Evolutionary conservation across 2,329 filamentous ascomycete species (phyloP).

Genomic region (Zasmidium citrigriseum): DNA sequence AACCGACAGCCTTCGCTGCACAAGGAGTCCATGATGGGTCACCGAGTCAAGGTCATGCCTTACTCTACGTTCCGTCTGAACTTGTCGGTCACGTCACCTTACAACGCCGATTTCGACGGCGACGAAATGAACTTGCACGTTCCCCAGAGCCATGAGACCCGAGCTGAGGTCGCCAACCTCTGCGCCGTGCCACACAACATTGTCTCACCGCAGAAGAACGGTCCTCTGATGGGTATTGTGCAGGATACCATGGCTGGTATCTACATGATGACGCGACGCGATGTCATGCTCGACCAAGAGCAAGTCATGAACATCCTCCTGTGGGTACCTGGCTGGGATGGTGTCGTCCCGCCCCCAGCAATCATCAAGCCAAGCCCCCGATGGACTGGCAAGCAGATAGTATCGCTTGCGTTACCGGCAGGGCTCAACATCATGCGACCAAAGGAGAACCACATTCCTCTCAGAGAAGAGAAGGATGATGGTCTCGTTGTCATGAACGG

Average conservation of each 20-base stretch:
- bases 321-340: constrained; percentile 98
- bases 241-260: constrained; percentile 95
- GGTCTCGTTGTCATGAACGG: constrained; percentile 79
- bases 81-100: constrained; percentile 93
- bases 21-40: constrained; percentile 99
- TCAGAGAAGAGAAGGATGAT: constrained; percentile 54
- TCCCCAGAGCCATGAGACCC: constrained; percentile 93
- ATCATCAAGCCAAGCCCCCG: constrained; percentile 88
- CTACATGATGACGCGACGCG: constrained; percentile 93
- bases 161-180: constrained; percentile 89
- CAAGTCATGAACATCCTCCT: constrained; percentile 96
- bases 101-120: constrained; percentile 99
- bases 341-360: constrained; percentile 87
- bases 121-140: constrained; percentile 99
- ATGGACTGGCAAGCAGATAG: constrained; percentile 98
- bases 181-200: constrained; percentile 99
- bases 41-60: constrained; percentile 95
- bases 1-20: constrained; percentile 98
- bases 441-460: constrained; percentile 31
- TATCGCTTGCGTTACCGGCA: constrained; percentile 86
- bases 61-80: constrained; percentile 99
- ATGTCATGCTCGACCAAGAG: constrained; percentile 86
- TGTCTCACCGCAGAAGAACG: constrained; percentile 95
- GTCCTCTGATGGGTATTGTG: constrained; percentile 98
- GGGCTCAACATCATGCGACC: constrained; percentile 71